Conservation (phyloP, 257 asterid species). For the Cordia subcordata region DNA sequence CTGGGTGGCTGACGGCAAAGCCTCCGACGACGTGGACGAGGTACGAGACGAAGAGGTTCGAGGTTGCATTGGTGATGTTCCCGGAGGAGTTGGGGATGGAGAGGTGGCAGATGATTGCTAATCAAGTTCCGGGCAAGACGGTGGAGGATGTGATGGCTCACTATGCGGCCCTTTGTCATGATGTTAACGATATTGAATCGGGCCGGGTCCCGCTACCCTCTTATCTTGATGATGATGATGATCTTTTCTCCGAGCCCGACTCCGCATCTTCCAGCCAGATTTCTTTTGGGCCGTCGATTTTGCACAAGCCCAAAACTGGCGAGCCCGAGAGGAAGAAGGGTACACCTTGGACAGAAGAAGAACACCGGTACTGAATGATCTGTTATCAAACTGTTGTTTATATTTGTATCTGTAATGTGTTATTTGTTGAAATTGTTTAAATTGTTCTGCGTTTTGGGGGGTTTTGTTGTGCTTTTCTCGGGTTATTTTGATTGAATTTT, state of each 20-base stretch:
- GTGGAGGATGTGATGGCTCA: slow-evolving; percentile 48
- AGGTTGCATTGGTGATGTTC: slow-evolving; percentile 47
- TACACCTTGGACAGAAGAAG: slow-evolving; percentile 83
- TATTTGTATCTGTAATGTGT: neutral
- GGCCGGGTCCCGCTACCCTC: slow-evolving; percentile 62
- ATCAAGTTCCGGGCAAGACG: slow-evolving; percentile 38
- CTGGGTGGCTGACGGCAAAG: slow-evolving; percentile 18
- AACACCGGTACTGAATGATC: slow-evolving; percentile 48
- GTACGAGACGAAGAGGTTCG: slow-evolving; percentile 55
- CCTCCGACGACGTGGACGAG: slow-evolving; percentile 40
- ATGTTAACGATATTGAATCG: slow-evolving; percentile 54
- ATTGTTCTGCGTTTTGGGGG: neutral
- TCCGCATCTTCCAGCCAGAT: slow-evolving; percentile 42
- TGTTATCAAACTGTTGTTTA: neutral
- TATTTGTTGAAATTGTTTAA: neutral
- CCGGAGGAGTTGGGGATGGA: slow-evolving; percentile 42
- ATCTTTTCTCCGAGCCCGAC: slow-evolving; percentile 21
- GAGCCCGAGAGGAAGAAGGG: slow-evolving; percentile 68
- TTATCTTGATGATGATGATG: slow-evolving; percentile 35
- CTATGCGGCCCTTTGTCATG: slow-evolving; percentile 51
- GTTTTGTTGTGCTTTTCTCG: neutral
- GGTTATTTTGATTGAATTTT: neutral
- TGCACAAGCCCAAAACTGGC: slow-evolving; percentile 26
- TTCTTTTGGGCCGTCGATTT: slow-evolving; percentile 45
- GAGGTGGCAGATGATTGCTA: slow-evolving; percentile 60